Percentiles rank a stretch among this genome's conserved stretches.
These are phyloP conservation scores for Macadamia tetraphylla DNA, from an alignment of 164 flowering plant species.

Conservation along the genomic window DNA sequence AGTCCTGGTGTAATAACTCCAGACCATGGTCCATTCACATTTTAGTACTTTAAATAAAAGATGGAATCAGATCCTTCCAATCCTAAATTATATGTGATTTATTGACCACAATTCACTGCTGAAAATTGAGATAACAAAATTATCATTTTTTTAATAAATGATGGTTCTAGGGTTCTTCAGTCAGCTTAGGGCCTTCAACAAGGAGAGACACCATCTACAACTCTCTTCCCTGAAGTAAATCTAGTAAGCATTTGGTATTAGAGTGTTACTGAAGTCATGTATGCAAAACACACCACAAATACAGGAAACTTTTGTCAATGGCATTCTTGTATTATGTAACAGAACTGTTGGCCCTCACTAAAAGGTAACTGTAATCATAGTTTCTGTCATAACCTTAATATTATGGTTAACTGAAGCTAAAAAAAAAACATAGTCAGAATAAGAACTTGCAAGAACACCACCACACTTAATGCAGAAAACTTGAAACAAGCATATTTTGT, in stretches of 20 bases:
- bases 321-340: too few relatives aligned
- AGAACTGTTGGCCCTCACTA: too few relatives aligned
- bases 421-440: too few relatives aligned
- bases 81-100: neutral
- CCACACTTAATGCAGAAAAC: too few relatives aligned
- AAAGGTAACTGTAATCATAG: too few relatives aligned
- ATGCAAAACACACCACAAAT: neutral
- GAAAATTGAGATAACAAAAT: neutral
- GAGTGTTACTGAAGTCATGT: neutral
- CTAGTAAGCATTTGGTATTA: too few relatives aligned
- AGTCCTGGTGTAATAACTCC: neutral
- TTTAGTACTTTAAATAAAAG: neutral
- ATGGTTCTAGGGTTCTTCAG: neutral
- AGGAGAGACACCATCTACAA: neutral
- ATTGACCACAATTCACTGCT: neutral
- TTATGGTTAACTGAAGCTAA: too few relatives aligned
- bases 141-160: neutral
- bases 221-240: neutral
- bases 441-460: too few relatives aligned
- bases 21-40: neutral
- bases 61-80: neutral
- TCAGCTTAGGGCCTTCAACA: neutral
- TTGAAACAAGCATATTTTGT: too few relatives aligned
- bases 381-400: too few relatives aligned
- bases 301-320: neutral